Base-by-base conservation (phyloP, 2,329 filamentous ascomycete genomes). In the Colletotrichum cordylinicola region DNA sequence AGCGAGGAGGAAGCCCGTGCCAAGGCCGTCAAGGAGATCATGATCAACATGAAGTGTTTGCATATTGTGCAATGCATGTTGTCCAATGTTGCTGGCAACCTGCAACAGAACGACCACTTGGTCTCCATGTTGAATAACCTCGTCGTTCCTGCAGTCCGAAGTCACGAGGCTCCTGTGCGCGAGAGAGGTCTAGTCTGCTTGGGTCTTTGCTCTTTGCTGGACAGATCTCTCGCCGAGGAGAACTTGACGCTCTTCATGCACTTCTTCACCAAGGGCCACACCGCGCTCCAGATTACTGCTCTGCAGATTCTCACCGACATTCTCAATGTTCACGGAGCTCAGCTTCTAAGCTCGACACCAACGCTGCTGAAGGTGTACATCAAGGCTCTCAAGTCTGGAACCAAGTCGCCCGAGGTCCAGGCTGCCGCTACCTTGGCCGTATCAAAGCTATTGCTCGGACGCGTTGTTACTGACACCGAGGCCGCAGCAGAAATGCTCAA, bases 51-150 rank as follows among this genome's bases (percentile, higher is more conserved):
- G 92, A 98, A 98, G 86, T 98, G 97, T 84, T 90, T 99, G 77
- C 95, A 98, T 82, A 98, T 99, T 79, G 96, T 98, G 31, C 95
- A 98, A 84, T 98, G 96, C 88, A 98, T 98, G 94, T 90, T 99
- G 67, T 93, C 98, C 82, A 98, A 98, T 81, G 95, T 99, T 12
- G 91, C 94, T 69, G 95, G 95, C 76, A 94, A 94, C 81, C 88
- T 98, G 48, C 96, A 98, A 84, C 91, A 96, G 79, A 98, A 98
- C 82, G 93, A 94, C 73, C 94, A 98, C 81, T 87, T 98, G n/a
- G 95, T 98, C 6, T 95, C 95, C n/a, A 98, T 98, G 94, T 89
- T 99, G 66, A 98, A 99, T 87, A 98, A 97, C 79, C 90, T 99
- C 10, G 95, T 99, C 58, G 96, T 99, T 3, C 97, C 97, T 8